Evolutionary conservation across 768 basidiomycete genomes (phyloP), one percentile per base, ranked within the genome.

Genomic region (Porpolomopsis calyptriformis): DNA sequence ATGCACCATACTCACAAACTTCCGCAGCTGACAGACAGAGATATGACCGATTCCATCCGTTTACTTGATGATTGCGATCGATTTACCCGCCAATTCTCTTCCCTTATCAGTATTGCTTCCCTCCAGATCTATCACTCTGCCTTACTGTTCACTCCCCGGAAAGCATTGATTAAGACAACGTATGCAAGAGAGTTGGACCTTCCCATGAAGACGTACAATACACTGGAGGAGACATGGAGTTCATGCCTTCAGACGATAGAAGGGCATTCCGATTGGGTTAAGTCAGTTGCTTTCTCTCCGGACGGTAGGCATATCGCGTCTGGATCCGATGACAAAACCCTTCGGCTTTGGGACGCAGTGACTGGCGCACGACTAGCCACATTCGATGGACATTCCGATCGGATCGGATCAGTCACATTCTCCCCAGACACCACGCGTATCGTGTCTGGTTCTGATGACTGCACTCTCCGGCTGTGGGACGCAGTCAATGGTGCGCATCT

Each of bases 231-330:
- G n/a, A 18, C 18, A 7, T 44, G 43, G 43, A 33, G 14, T 19
- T 18, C 43, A 18, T 44, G 43, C 43, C 20, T 44, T 19, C 43
- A 24, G 11, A 31, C 27, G 6, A 40, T 53, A 4, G 33, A 25
- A 5, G 47, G 47, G 23, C 48, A 49, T 33, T 1, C 48, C 7
- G 18, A 11, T 33, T 4, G 4, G 7, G 54, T 62, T 23, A 48
- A 37, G 8, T 53, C 55, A 11, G 53, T 63, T n/a, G 50, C 52
- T 19, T 57, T 62, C 51, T 59, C 62, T 8, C 54, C 55, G 0
- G 53, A 61, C 47, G 59, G 59, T 4, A 46, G 47, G 20, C 47
- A 37, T 6, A 47, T 62, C 43, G 45, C 49, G 4, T 57, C 58
- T 1, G 53, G 54, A 8, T 57, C 54, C 2, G 34, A 10, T 9